A percentile compares a stretch with the other conserved stretches of the same genome.
phyloP scores from a whole-genome alignment of 306 rosid genomes.

The Fragaria iinumae region DNA sequence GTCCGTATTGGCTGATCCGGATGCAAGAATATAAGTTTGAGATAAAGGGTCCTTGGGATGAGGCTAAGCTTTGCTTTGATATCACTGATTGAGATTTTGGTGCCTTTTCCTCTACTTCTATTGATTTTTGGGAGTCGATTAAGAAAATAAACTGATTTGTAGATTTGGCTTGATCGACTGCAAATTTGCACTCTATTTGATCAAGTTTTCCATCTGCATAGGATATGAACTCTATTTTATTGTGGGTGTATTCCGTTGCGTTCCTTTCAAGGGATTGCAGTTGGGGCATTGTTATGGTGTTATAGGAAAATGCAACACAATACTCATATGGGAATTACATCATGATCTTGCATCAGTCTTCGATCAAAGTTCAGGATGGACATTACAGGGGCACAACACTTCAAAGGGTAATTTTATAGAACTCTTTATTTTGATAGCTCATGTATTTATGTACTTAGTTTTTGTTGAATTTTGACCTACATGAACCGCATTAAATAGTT shows the following conservation, averaged over 20 bases:
- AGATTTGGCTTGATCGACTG: background rate
- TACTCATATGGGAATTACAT: too few species aligned
- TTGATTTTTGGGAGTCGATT: background rate
- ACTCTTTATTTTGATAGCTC: too few species aligned
- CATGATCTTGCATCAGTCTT: too few species aligned
- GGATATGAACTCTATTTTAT: background rate
- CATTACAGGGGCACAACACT: too few species aligned
- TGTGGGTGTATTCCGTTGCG: background rate
- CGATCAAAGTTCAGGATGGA: too few species aligned
- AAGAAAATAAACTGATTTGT: background rate
- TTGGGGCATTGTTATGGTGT: background rate
- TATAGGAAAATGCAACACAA: background rate
- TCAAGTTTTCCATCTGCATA: background rate
- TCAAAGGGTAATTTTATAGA: too few species aligned
- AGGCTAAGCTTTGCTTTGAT: constrained; percentile 92
- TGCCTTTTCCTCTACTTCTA: background rate
- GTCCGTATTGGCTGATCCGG: constrained; percentile 88
- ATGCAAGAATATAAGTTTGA: constrained; percentile 87
- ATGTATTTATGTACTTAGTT: too few species aligned
- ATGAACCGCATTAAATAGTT: too few species aligned
- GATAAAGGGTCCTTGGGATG: constrained; percentile 97
- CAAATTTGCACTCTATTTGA: background rate
- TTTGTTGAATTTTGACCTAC: too few species aligned
- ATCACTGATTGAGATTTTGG: constrained; percentile 57
- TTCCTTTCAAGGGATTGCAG: background rate